These are phyloP conservation scores for Pseudonitzschia multiseries DNA, from an alignment of 108 stramenopile genomes.

Conservation along the genomic window DNA sequence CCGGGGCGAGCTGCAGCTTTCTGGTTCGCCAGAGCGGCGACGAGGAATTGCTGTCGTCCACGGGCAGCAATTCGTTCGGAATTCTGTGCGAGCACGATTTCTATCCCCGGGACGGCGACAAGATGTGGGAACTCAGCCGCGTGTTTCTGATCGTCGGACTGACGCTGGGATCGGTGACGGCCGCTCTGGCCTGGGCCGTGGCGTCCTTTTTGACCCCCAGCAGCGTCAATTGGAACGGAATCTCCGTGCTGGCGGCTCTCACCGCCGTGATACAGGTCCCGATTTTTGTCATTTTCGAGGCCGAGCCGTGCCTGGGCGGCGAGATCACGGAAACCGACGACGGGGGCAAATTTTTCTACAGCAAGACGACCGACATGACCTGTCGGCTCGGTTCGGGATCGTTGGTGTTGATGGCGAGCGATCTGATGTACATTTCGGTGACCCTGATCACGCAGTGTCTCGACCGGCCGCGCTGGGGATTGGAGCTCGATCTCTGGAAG, in stretches of 20 bases:
- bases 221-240: conserved; percentile 30
- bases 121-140: conserved; percentile 33
- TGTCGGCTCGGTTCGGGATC: conserved; percentile 36
- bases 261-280: conserved; percentile 39
- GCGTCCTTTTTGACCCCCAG: conserved; percentile 30
- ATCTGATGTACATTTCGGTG: conserved; percentile 30
- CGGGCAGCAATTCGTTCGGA: conserved; percentile 12
- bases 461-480: conserved; percentile 34
- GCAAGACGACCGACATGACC: conserved; percentile 5
- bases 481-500: conserved; percentile 33
- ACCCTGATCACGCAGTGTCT: conserved; percentile 38
- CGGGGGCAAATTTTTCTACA: neutral
- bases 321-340: neutral
- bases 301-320: conserved; percentile 27
- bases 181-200: conserved; percentile 25
- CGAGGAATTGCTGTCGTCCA: neutral
- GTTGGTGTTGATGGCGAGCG: conserved; percentile 28
- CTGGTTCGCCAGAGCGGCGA: neutral
- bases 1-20: conserved; percentile 13
- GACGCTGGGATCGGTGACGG: conserved; percentile 20
- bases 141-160: conserved; percentile 31
- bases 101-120: conserved; percentile 23
- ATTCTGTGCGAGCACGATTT: conserved; percentile 26
- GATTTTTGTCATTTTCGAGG: conserved; percentile 34
- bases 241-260: conserved; percentile 27